A percentile compares a stretch with the other conserved stretches of the same genome.
Evolutionary conservation across 768 basidiomycete species (phyloP).

Genomic region (Suillus hirtellus): DNA sequence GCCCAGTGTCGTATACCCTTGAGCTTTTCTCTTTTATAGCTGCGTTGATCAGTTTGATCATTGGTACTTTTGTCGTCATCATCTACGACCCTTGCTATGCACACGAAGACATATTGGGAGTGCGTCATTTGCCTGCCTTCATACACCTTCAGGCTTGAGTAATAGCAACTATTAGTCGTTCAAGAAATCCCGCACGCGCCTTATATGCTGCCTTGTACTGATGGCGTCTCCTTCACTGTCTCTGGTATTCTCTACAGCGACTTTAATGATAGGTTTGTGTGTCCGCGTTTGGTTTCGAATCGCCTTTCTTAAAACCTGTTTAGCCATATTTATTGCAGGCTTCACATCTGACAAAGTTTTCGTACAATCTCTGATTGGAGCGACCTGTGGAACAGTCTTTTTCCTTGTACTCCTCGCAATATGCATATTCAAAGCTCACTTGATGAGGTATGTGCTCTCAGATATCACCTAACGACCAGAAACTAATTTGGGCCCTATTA

Average conservation of each 20-base stretch:
- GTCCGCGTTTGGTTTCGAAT: background rate
- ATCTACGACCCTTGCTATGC: background rate
- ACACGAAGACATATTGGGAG: background rate
- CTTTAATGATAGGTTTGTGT: background rate
- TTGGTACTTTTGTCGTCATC: conserved; percentile 1
- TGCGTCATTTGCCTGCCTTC: background rate
- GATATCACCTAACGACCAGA: background rate
- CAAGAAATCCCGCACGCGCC: background rate
- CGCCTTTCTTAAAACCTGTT: background rate
- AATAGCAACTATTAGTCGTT: background rate
- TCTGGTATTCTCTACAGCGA: background rate
- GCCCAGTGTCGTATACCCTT: background rate
- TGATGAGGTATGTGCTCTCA: background rate
- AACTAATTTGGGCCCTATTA: background rate
- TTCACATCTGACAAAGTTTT: background rate
- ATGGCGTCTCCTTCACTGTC: background rate
- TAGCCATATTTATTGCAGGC: background rate
- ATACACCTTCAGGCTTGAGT: background rate
- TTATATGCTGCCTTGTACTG: background rate
- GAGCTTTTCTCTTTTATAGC: background rate
- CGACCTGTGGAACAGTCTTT: no score
- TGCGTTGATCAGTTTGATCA: background rate
- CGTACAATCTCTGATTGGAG: background rate
- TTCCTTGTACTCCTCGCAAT: no score
- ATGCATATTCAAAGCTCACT: no score